Evolutionary conservation across 1,284 basidiomycete genomes (phyloP).

Genomic region (Irpex lacteus): DNA sequence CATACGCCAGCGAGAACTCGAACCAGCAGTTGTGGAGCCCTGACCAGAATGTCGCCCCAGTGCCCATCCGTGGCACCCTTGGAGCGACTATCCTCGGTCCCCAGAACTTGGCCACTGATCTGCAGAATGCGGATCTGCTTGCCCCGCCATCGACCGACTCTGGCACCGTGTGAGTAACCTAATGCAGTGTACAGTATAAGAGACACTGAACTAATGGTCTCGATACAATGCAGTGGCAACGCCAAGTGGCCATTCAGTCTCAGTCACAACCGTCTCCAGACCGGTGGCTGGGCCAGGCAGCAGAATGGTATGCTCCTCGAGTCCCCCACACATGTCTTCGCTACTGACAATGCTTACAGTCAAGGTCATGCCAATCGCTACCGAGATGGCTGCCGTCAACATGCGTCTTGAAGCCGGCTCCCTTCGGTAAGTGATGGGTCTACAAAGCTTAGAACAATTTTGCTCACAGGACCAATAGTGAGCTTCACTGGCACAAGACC

Average conservation of each 20-base stretch:
- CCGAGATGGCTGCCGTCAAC: conserved; percentile 64
- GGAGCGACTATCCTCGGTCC: conserved; percentile 59
- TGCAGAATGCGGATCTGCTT: conserved; percentile 59
- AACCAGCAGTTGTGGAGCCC: conserved; percentile 43
- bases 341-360: conserved; percentile 34
- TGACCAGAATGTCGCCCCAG: conserved; percentile 25
- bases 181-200: conserved; percentile 8
- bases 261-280: conserved; percentile 67
- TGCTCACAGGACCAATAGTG: conserved; percentile 34
- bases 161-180: conserved; percentile 50
- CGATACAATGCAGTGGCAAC: conserved; percentile 38
- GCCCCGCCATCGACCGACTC: conserved; percentile 67
- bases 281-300: conserved; percentile 73
- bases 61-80: conserved; percentile 38
- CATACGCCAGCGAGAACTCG: conserved; percentile 48
- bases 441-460: not conserved
- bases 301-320: conserved; percentile 48
- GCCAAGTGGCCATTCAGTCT: conserved; percentile 73
- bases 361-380: conserved; percentile 59
- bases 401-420: conserved; percentile 68
- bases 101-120: conserved; percentile 47
- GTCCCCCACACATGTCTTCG: not conserved
- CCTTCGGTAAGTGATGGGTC: conserved; percentile 43
- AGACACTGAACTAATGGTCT: not conserved
- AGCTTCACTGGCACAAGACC: conserved; percentile 74